Evolutionary conservation across 176 grass and related monocot genomes (phyloP), one percentile per base, ranked within the genome.

Genomic region (Canna indica): DNA sequence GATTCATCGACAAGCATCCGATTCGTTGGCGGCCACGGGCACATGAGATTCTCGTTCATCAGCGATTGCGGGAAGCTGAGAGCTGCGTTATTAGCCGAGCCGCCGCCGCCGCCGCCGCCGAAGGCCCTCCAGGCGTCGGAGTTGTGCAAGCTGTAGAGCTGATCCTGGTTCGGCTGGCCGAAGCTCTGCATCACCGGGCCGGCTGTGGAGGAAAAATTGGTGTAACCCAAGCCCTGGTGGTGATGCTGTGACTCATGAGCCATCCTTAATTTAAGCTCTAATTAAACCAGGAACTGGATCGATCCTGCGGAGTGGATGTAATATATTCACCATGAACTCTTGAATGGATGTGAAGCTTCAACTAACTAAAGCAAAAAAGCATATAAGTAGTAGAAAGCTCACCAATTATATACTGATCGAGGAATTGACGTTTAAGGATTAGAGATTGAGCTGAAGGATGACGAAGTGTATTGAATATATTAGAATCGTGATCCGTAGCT

Each of bases 131-230:
- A 60, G 44, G 74, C 16, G 31, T 86, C 63, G 44, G 78, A 79
- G 3, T 85, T 24, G 31, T 93, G 94, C 42, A 90, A 11, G 28
- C 83, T 75, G 73, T 76, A 99, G 8, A 94, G 75, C 63, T 97
- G 88, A 29, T 78, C 82, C 32, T 84, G 69, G 4, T 36, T 81
- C 4, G 80, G 27, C 39, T 80, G 84, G n/a, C n/a, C n/a, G 58
- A 93, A 85, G 36, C 46, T 14, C 31, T 85, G 82, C 78, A 90
- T 81, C 47, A 71, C 47, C 17, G 75, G 73, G 52, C 78, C 78
- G 2, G 67, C 71, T 16, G 70, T 39, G 36, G 85, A 82, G 82
- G 82, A 80, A 75, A 86, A 88, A 52, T 83, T 85, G 22, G 82
- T 80, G 81, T 83, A 87, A 0, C 78, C 82, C 60, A 89, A 56